Evolutionary conservation across 805 yeast genomes (phyloP).

Genomic region (Candida nemodendra): DNA sequence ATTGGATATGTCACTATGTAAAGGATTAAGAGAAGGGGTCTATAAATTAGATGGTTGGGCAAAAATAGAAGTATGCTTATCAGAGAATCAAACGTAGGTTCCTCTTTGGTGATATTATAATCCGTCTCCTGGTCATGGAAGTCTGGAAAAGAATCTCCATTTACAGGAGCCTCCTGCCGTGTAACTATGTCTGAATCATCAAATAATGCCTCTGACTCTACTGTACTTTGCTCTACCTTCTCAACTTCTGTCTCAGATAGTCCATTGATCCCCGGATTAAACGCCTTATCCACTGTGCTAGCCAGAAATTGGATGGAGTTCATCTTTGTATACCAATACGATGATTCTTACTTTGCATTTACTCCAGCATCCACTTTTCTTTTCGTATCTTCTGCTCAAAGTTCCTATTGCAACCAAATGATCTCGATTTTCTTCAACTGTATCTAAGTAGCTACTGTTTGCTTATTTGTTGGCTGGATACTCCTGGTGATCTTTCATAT

Average conservation of each 20-base stretch:
- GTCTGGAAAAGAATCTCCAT: conserved; percentile 3
- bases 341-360: no score
- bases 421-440: no score
- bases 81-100: conserved; percentile 16
- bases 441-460: no score
- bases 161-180: conserved; percentile 15
- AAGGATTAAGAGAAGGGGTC: conserved; percentile 52
- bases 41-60: conserved; percentile 49
- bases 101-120: conserved; percentile 13
- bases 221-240: conserved; percentile 2
- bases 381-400: no score
- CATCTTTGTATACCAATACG: no score
- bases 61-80: conserved; percentile 40
- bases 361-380: no score
- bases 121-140: conserved; percentile 16
- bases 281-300: conserved; percentile 32
- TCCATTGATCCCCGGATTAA: conserved; percentile 16
- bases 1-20: conserved; percentile 57
- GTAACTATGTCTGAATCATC: conserved; percentile 24
- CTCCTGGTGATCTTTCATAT: no score
- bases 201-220: not conserved
- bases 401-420: no score
- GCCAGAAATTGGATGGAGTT: conserved; percentile 34
- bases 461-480: no score
- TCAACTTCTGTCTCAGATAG: conserved; percentile 1